Percentiles rank a stretch among this genome's conserved stretches.
phyloP scores from a whole-genome alignment of 139 green algal genomes.

The Protoeuglena noctilucae region DNA sequence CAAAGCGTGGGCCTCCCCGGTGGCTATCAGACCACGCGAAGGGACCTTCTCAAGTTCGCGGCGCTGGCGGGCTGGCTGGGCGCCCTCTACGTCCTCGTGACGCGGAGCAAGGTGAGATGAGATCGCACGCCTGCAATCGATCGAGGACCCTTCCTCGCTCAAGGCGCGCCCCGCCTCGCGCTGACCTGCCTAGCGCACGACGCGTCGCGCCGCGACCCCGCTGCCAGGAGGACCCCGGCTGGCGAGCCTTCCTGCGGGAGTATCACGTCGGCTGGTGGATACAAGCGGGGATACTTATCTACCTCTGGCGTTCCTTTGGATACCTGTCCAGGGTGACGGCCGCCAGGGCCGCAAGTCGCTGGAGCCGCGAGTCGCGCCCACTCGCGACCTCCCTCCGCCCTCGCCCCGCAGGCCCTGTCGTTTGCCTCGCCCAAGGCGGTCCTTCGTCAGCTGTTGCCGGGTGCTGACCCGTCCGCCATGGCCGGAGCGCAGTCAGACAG shows the following conservation, averaged over 20 bases:
- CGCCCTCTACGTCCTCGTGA: conserved; percentile 16
- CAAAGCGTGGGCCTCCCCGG: conserved; percentile 22
- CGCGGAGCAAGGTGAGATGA: conserved; percentile 24
- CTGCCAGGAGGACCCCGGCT: conserved; percentile 10
- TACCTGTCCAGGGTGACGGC: conserved; percentile 23
- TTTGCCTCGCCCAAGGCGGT: conserved; percentile 39
- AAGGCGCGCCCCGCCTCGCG: background rate
- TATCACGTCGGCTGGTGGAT: conserved; percentile 20
- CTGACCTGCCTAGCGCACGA: background rate
- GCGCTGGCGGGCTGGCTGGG: conserved; percentile 18
- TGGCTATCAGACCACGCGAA: conserved; percentile 29
- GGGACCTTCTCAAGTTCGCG: conserved; percentile 32
- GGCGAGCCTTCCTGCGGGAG: conserved; percentile 12
- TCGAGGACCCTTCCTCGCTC: background rate
- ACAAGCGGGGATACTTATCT: conserved; percentile 26
- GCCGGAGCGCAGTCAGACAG: background rate
- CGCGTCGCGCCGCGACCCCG: background rate
- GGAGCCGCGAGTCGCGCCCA: background rate
- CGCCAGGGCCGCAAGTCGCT: too few relatives aligned
- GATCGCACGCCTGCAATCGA: background rate
- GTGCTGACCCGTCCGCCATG: background rate
- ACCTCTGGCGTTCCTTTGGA: conserved; percentile 12
- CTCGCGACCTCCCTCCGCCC: too few relatives aligned
- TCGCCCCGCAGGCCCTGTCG: conserved; percentile 25
- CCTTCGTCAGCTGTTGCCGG: conserved; percentile 37